Conservation (phyloP, 2,329 filamentous ascomycete genomes). For the Venturia aucupariae region DNA sequence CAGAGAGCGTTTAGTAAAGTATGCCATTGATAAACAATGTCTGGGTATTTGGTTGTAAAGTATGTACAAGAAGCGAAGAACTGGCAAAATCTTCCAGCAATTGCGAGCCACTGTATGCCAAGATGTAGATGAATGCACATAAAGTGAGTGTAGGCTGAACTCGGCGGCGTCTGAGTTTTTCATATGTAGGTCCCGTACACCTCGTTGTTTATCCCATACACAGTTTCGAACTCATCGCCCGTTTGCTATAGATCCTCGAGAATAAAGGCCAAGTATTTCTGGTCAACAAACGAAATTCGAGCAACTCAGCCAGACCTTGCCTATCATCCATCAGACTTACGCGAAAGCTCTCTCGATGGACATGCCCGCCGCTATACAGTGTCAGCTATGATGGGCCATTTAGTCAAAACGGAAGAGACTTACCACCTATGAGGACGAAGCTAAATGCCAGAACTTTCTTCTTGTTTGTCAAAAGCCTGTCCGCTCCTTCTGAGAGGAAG, state of each 20-base stretch:
- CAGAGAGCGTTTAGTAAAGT: no score
- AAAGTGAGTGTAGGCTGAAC: background rate
- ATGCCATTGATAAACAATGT: background rate
- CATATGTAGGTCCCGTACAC: no score
- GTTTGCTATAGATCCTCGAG: background rate
- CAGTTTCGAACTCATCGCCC: background rate
- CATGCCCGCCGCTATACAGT: constrained; percentile 25
- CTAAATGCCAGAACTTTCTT: constrained; percentile 46
- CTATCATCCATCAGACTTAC: constrained; percentile 17
- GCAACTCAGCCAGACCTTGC: background rate
- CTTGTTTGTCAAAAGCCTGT: constrained; percentile 40
- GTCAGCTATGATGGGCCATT: background rate
- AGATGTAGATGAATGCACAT: background rate
- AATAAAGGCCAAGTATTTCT: background rate
- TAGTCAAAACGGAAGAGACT: background rate
- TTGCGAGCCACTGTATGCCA: background rate
- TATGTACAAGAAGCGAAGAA: constrained; percentile 6
- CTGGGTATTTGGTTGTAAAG: background rate
- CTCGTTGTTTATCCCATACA: no score
- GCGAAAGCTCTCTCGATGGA: constrained; percentile 29
- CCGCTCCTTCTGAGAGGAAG: constrained; percentile 45
- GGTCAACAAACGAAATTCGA: background rate
- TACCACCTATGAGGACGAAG: constrained; percentile 28
- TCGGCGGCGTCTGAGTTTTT: no score
- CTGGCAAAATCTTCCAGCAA: background rate